A percentile compares a stretch with the other conserved stretches of the same genome.
Conservation (phyloP, 495 filamentous ascomycete genomes). For the Delitschia confertaspora region DNA sequence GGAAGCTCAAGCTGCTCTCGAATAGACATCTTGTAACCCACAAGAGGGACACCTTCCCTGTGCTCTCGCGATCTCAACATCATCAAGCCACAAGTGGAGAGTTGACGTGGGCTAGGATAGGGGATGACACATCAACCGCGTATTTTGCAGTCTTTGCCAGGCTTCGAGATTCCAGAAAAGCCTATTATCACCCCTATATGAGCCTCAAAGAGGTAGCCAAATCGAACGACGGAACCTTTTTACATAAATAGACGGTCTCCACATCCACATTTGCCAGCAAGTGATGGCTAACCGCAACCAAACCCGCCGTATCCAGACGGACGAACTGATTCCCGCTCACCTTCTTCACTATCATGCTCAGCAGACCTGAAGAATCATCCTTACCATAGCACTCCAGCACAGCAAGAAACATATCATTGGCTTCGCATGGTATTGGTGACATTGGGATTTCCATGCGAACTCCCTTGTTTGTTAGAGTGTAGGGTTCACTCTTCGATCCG, state of each 20-base stretch:
- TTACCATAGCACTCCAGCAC: conserved; percentile 1
- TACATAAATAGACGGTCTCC: conserved; percentile 3
- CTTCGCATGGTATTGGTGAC: not conserved
- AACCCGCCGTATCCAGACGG: conserved; percentile 1
- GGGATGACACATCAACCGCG: too few relatives aligned
- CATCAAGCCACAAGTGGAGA: too few relatives aligned
- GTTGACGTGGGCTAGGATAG: too few relatives aligned
- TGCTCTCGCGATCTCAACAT: too few relatives aligned
- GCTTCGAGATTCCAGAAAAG: too few relatives aligned
- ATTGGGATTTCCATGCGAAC: conserved; percentile 10
- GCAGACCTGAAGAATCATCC: not conserved
- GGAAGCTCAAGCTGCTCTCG: too few relatives aligned
- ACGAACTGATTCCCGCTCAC: conserved; percentile 3
- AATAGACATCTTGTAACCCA: too few relatives aligned
- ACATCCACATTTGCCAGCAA: not conserved
- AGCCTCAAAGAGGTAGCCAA: too few relatives aligned
- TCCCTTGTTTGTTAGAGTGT: conserved; percentile 12
- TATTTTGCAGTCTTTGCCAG: too few relatives aligned
- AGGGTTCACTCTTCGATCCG: conserved; percentile 4
- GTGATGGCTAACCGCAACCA: not conserved
- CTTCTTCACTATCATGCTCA: conserved; percentile 9
- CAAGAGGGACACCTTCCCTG: too few relatives aligned
- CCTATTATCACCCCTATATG: too few relatives aligned
- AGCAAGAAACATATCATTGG: conserved; percentile 2
- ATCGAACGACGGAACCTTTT: conserved; percentile 14